These are phyloP conservation scores for Diaporthe sp. DNA, from an alignment of 2,329 filamentous ascomycete genomes.

Conservation along the genomic window DNA sequence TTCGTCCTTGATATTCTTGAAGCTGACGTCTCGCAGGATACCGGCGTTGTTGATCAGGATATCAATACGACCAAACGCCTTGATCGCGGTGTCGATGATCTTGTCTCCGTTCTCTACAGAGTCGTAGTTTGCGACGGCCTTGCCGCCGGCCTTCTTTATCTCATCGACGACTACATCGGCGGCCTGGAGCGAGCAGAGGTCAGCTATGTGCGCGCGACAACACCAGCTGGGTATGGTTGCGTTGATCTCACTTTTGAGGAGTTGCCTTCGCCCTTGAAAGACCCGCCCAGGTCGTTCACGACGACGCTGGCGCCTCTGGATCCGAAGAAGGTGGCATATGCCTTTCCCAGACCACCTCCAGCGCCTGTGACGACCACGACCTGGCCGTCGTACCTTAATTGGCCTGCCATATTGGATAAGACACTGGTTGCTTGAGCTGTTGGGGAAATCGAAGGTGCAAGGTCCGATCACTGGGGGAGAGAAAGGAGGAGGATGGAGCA, in stretches of 20 bases:
- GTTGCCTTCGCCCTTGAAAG: slow-evolving; percentile 92
- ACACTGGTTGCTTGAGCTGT: background rate
- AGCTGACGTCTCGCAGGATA: slow-evolving; percentile 93
- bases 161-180: slow-evolving; percentile 87
- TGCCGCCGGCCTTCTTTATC: slow-evolving; percentile 90
- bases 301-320: slow-evolving; percentile 83
- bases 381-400: slow-evolving; percentile 88
- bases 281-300: slow-evolving; percentile 95
- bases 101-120: slow-evolving; percentile 91
- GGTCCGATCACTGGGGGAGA: background rate
- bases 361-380: slow-evolving; percentile 91
- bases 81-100: slow-evolving; percentile 91
- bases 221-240: background rate
- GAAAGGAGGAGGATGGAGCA: background rate
- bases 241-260: slow-evolving; percentile 79
- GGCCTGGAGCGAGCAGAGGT: slow-evolving; percentile 63
- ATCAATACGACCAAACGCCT: slow-evolving; percentile 88
- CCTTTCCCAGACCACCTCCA: slow-evolving; percentile 84
- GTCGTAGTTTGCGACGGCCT: slow-evolving; percentile 98
- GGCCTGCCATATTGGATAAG: slow-evolving; percentile 64
- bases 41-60: slow-evolving; percentile 98
- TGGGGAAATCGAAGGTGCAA: background rate
- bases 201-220: background rate
- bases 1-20: slow-evolving; percentile 98
- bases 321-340: slow-evolving; percentile 90